A percentile compares a stretch with the other conserved stretches of the same genome.
These are phyloP conservation scores for Actinomortierella wolfii DNA, from an alignment of 371 early-diverging fungal species.

Conservation along the genomic window DNA sequence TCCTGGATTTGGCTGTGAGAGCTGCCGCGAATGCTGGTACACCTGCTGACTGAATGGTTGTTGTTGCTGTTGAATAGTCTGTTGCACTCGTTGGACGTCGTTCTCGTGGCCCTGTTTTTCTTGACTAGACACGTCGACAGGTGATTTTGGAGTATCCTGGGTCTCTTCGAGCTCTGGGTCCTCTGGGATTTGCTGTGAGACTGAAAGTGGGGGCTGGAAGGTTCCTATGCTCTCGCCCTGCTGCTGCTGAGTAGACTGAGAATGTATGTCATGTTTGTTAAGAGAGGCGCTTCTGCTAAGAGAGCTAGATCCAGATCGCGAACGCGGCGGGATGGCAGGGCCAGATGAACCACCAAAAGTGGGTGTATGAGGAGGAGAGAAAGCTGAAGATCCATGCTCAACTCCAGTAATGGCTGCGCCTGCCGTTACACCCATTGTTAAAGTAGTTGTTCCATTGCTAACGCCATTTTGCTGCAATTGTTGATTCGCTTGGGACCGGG, in stretches of 20 bases:
- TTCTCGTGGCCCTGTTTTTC: not conserved
- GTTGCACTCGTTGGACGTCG: not conserved
- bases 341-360: constrained; percentile 1
- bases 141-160: not conserved
- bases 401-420: too few relatives aligned
- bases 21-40: not conserved
- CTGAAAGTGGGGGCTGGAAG: not conserved
- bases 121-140: not conserved
- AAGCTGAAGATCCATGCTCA: too few relatives aligned
- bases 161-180: constrained; percentile 14
- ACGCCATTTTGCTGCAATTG: too few relatives aligned
- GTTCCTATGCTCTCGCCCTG: too few relatives aligned
- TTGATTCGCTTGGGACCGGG: too few relatives aligned
- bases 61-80: not conserved
- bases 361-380: constrained; percentile 4
- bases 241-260: too few relatives aligned
- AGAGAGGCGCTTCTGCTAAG: constrained; percentile 13
- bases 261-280: too few relatives aligned
- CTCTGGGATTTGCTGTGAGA: constrained; percentile 28
- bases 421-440: too few relatives aligned
- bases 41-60: not conserved
- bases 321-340: constrained; percentile 23
- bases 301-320: constrained; percentile 25
- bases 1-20: not conserved
- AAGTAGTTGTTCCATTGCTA: too few relatives aligned